Conservation (phyloP, 805 yeast genomes). For the Candida endomychidarum region DNA sequence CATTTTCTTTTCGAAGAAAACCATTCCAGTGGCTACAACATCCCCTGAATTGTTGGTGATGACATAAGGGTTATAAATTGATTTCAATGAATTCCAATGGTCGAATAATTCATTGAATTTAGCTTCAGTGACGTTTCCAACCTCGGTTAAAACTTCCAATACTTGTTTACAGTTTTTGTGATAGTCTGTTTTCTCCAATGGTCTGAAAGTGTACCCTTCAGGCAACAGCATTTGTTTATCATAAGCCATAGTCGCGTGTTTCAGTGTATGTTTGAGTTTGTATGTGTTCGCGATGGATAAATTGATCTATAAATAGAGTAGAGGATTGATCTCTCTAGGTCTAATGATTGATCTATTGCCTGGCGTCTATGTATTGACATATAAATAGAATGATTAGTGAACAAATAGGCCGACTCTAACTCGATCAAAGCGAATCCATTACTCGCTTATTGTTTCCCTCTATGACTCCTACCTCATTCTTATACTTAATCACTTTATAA, state of each 20-base stretch:
- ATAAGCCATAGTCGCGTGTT: slow-evolving; percentile 10
- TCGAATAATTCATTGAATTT: slow-evolving; percentile 52
- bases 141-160: slow-evolving; percentile 71
- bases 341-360: too few species aligned
- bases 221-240: slow-evolving; percentile 40
- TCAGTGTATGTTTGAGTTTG: too few species aligned
- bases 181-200: slow-evolving; percentile 55
- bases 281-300: background rate
- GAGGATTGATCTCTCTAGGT: too few species aligned
- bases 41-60: slow-evolving; percentile 50
- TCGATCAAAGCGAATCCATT: background rate
- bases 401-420: too few species aligned
- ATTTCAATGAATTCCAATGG: slow-evolving; percentile 55
- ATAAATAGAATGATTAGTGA: too few species aligned
- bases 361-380: too few species aligned
- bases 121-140: slow-evolving; percentile 62
- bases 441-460: background rate
- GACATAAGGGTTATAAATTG: slow-evolving; percentile 68
- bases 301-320: too few species aligned
- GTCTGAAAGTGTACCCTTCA: slow-evolving; percentile 67
- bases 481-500: slow-evolving; percentile 11
- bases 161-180: slow-evolving; percentile 62
- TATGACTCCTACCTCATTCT: slow-evolving; percentile 7
- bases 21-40: slow-evolving; percentile 82
- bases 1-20: slow-evolving; percentile 75